Conservation (phyloP, 2,329 filamentous ascomycete species). For the Calonectria pauciramosa region DNA sequence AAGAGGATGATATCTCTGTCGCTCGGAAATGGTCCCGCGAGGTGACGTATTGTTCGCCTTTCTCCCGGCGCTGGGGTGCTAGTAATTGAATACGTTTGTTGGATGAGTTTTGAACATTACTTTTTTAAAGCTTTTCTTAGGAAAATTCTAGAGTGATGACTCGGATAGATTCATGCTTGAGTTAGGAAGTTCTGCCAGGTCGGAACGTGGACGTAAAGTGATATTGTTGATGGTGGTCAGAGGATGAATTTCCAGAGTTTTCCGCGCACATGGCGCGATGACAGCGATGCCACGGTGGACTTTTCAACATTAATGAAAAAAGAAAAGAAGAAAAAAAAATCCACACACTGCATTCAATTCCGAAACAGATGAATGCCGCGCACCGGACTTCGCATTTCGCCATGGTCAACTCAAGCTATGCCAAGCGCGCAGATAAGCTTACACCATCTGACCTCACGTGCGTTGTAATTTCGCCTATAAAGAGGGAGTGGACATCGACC, state of each 20-base stretch:
- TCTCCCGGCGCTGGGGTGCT: no score
- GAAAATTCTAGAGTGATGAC: no score
- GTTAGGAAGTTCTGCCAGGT: background rate
- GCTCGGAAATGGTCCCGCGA: no score
- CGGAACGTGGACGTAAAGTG: background rate
- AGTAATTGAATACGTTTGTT: no score
- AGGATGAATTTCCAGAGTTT: background rate
- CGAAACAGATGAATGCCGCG: background rate
- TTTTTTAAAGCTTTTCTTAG: no score
- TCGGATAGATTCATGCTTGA: no score
- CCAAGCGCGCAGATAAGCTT: background rate
- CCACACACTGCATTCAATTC: background rate
- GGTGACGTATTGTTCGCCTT: no score
- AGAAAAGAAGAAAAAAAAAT: no score
- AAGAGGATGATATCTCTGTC: no score
- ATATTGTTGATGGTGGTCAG: background rate
- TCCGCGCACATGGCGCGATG: background rate
- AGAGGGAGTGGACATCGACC: background rate
- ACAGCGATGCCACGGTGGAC: background rate
- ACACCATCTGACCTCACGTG: background rate
- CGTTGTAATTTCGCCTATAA: background rate
- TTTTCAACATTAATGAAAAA: background rate
- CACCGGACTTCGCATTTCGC: background rate
- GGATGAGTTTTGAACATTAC: no score
- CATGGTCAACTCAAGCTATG: no score